phyloP scores from a whole-genome alignment of 805 yeast species.

The Candida anglica region DNA sequence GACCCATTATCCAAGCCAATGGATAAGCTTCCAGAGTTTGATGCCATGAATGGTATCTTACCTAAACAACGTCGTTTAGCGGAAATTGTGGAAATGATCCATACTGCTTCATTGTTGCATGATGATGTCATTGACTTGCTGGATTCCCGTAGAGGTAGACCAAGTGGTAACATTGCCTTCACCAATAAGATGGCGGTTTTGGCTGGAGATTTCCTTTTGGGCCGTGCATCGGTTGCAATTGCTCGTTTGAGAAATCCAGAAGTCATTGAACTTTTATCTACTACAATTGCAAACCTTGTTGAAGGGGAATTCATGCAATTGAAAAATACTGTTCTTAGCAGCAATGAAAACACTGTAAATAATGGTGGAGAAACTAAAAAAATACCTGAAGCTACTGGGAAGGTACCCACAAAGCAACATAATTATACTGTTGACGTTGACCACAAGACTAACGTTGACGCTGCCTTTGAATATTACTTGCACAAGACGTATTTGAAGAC shows the following conservation, averaged over 20 bases:
- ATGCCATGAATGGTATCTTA: constrained; percentile 67
- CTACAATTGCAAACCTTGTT: constrained; percentile 93
- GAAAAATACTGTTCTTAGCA: constrained; percentile 77
- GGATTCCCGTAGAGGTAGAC: constrained; percentile 85
- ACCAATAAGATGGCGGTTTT: constrained; percentile 96
- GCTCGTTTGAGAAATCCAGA: constrained; percentile 94
- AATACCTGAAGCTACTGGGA: constrained; percentile 59
- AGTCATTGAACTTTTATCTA: constrained; percentile 91
- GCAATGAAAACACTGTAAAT: constrained; percentile 39
- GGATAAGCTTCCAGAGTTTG: constrained; percentile 59
- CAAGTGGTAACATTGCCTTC: constrained; percentile 89
- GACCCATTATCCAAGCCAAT: constrained; percentile 84
- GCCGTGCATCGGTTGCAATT: constrained; percentile 93
- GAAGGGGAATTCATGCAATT: constrained; percentile 99
- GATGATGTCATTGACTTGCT: constrained; percentile 95
- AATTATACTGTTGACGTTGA: constrained; percentile 57
- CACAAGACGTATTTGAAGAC: constrained; percentile 96
- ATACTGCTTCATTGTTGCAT: constrained; percentile 91
- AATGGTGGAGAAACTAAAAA: constrained; percentile 45
- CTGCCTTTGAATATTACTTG: constrained; percentile 92
- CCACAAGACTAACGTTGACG: constrained; percentile 64
- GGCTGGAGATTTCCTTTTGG: constrained; percentile 94
- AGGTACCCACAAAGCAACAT: constrained; percentile 55
- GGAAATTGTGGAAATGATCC: constrained; percentile 97
- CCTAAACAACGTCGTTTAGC: constrained; percentile 96